Evolutionary conservation across 148 eudicot genomes (phyloP).

Genomic region (Rhododendron ovatum): DNA sequence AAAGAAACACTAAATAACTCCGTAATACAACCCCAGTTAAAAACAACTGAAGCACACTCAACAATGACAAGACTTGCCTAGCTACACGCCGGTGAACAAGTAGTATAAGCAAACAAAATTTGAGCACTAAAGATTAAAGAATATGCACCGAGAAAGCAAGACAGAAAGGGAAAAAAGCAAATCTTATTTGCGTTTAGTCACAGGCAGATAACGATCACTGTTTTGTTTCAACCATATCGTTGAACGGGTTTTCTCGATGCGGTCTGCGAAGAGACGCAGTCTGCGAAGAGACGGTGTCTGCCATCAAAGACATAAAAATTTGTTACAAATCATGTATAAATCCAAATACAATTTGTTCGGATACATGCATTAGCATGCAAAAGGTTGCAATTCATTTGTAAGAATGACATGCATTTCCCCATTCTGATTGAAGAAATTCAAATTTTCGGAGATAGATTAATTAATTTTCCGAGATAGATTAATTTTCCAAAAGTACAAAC

Average conservation of each 20-base stretch:
- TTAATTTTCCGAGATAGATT: not conserved
- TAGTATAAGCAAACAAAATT: not conserved
- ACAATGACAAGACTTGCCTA: too few species aligned
- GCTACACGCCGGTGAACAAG: not conserved
- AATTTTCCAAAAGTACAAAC: not conserved
- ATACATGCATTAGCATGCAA: not conserved
- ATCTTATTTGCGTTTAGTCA: conserved; percentile 19
- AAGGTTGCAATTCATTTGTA: not conserved
- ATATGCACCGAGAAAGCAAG: not conserved
- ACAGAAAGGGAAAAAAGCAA: not conserved
- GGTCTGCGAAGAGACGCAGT: conserved; percentile 50
- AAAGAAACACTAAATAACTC: too few species aligned
- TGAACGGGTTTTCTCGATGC: conserved; percentile 63
- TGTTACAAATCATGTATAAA: not conserved
- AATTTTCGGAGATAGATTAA: not conserved
- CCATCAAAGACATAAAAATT: not conserved
- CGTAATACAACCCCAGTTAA: too few species aligned
- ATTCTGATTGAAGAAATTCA: not conserved
- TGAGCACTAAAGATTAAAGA: too few species aligned
- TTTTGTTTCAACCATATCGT: conserved; percentile 50
- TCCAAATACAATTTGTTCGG: not conserved
- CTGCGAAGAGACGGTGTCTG: conserved; percentile 65
- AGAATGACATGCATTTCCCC: not conserved
- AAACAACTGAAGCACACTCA: too few species aligned
- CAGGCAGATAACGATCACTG: conserved; percentile 29